Conservation (phyloP, 495 filamentous ascomycete species). For the Daldinia concentrica region DNA sequence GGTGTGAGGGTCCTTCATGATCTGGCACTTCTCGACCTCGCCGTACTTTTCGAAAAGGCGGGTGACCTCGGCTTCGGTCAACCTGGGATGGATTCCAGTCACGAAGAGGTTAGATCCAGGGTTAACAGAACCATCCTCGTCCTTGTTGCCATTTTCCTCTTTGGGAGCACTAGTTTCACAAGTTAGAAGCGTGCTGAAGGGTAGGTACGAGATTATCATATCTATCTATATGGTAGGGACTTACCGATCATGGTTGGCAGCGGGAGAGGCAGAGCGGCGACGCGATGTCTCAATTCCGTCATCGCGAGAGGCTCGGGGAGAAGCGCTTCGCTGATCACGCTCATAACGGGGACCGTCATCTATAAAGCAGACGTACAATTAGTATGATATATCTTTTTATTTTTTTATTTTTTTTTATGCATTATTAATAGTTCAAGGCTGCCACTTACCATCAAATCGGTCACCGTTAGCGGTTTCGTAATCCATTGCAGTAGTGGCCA, state of each 20-base stretch:
- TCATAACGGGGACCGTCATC: slow-evolving; percentile 82
- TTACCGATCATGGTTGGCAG: slow-evolving; percentile 76
- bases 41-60: slow-evolving; percentile 98
- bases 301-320: slow-evolving; percentile 75
- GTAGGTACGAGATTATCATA: neutral
- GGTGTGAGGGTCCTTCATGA: slow-evolving; percentile 98
- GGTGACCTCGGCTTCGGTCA: slow-evolving; percentile 88
- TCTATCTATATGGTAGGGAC: slow-evolving; percentile 41
- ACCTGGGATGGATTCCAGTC: slow-evolving; percentile 95
- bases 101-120: slow-evolving; percentile 98
- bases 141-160: slow-evolving; percentile 62
- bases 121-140: slow-evolving; percentile 83
- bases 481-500: slow-evolving; percentile 73
- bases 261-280: slow-evolving; percentile 80
- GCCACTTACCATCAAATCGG: slow-evolving; percentile 81
- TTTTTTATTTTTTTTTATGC: no score
- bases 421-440: neutral
- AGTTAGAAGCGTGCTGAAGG: slow-evolving; percentile 6
- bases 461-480: slow-evolving; percentile 84
- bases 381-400: slow-evolving; percentile 10
- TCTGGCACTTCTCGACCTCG: slow-evolving; percentile 98
- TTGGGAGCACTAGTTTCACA: slow-evolving; percentile 56
- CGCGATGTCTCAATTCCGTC: slow-evolving; percentile 72
- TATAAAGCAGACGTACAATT: slow-evolving; percentile 43
- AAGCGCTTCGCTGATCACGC: slow-evolving; percentile 87